Conservation (phyloP, 345 rosid genomes). For the Eucalyptus leucophloia region DNA sequence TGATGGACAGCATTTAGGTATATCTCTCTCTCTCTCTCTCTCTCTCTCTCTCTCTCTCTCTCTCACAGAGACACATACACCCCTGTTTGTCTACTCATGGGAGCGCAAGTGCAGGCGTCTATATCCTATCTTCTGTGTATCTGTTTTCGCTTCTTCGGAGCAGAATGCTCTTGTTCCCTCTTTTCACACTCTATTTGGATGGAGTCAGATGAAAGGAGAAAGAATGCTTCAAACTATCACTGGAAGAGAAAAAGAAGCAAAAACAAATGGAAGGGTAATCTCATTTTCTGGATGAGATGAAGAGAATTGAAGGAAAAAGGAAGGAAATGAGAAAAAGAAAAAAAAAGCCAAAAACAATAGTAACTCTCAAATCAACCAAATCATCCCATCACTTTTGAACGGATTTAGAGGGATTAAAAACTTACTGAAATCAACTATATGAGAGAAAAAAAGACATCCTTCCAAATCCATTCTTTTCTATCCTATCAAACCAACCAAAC, state of each 20-base stretch:
- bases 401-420: neutral
- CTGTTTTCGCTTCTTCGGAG: neutral
- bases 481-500: neutral
- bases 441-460: neutral
- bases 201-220: neutral
- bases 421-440: neutral
- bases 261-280: neutral
- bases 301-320: neutral
- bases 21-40: neutral
- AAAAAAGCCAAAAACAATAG: neutral
- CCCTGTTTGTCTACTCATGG: neutral
- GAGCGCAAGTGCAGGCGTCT: neutral
- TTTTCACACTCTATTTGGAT: neutral
- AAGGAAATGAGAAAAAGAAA: neutral
- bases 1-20: constrained; percentile 85
- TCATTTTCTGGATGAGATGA: neutral
- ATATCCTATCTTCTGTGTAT: neutral
- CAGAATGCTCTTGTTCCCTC: neutral
- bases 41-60: neutral
- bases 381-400: neutral
- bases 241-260: neutral
- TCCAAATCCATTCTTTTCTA: neutral
- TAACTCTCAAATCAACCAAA: neutral
- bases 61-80: neutral
- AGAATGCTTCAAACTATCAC: neutral